Conservation (phyloP, 164 flowering plant genomes). For the Aristolochia contorta region DNA sequence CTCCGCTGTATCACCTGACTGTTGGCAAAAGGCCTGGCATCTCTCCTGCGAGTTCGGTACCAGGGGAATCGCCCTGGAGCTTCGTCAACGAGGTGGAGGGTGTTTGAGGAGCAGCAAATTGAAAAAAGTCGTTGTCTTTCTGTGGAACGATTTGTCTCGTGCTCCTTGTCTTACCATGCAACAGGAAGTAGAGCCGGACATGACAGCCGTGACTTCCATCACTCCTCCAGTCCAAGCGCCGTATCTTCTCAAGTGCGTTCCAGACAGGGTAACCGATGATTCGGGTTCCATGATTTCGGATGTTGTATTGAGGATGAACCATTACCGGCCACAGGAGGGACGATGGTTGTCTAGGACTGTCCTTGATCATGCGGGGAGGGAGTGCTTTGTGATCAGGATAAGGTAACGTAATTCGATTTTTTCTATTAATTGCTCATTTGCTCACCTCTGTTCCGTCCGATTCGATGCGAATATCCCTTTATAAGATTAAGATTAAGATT, state of each 20-base stretch:
- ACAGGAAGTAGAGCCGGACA: constrained; percentile 21
- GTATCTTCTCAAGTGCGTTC: constrained; percentile 77
- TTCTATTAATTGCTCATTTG: background rate
- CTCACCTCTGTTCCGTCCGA: too few species aligned
- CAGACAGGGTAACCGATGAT: constrained; percentile 89
- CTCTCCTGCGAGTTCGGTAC: constrained; percentile 83
- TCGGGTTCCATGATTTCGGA: constrained; percentile 94
- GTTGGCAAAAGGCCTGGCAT: constrained; percentile 66
- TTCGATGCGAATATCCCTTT: too few species aligned
- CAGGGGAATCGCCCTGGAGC: constrained; percentile 53
- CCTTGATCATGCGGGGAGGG: constrained; percentile 84
- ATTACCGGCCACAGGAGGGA: constrained; percentile 83
- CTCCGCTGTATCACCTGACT: constrained; percentile 18
- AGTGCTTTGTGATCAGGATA: constrained; percentile 74
- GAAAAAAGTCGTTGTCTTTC: constrained; percentile 19
- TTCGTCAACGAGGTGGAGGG: constrained; percentile 26
- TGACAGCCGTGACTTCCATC: constrained; percentile 49
- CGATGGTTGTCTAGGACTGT: constrained; percentile 94
- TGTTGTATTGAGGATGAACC: constrained; percentile 63
- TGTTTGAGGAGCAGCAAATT: constrained; percentile 35
- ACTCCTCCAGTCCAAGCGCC: constrained; percentile 93
- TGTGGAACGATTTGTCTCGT: constrained; percentile 75
- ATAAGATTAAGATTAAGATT: too few species aligned
- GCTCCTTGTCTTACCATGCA: constrained; percentile 52
- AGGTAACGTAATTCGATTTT: constrained; percentile 29